A percentile compares a stretch with the other conserved stretches of the same genome.
Conservation (phyloP, 176 grass and related monocot species). For the Avena insularis region DNA sequence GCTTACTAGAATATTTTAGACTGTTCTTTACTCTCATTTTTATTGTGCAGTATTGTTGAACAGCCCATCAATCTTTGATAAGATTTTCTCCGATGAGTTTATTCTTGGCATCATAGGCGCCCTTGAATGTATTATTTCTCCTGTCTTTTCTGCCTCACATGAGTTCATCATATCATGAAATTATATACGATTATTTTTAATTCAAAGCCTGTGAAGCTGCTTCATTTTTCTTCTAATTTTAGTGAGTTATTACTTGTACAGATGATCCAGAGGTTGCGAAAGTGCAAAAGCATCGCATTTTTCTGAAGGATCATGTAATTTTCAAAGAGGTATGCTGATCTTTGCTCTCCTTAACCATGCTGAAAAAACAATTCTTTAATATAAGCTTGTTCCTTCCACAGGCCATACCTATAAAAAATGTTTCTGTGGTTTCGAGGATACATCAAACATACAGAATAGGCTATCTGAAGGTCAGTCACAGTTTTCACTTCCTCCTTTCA, state of each 20-base stretch:
- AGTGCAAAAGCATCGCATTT: constrained; percentile 85
- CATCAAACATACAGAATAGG: constrained; percentile 98
- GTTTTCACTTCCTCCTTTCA: constrained; percentile 14
- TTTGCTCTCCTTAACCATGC: constrained; percentile 30
- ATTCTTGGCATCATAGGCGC: constrained; percentile 96
- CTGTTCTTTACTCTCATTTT: constrained; percentile 46
- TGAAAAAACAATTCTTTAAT: constrained; percentile 35
- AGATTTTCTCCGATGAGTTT: constrained; percentile 90
- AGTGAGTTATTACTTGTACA: constrained; percentile 45
- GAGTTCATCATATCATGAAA: constrained; percentile 14
- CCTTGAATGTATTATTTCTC: constrained; percentile 89
- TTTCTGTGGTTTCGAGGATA: constrained; percentile 86
- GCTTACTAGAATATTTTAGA: constrained; percentile 28
- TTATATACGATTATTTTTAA: constrained; percentile 42
- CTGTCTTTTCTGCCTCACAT: constrained; percentile 30
- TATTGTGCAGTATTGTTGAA: constrained; percentile 92
- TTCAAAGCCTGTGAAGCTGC: constrained; percentile 21
- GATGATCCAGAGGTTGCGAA: constrained; percentile 92
- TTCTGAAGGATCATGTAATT: constrained; percentile 97
- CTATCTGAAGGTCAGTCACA: constrained; percentile 81
- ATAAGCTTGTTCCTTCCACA: constrained; percentile 50
- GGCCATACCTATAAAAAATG: constrained; percentile 94
- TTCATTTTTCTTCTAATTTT: constrained; percentile 31
- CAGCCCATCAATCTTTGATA: constrained; percentile 81
- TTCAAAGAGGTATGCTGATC: constrained; percentile 85